These are phyloP conservation scores for Lindgomyces ingoldianus DNA, from an alignment of 495 filamentous ascomycete genomes.

Conservation along the genomic window DNA sequence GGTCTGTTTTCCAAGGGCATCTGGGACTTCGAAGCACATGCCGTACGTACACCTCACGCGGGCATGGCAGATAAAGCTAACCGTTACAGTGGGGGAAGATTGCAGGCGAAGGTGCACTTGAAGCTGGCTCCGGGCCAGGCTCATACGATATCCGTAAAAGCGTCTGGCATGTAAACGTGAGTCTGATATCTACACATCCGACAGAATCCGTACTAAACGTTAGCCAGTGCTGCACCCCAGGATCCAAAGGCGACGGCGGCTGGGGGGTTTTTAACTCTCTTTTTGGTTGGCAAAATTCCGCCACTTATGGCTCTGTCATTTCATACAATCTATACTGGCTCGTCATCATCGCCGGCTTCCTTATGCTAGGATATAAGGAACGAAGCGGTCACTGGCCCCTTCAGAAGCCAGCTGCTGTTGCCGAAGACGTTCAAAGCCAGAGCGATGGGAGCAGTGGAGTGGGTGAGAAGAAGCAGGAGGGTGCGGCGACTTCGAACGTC, in stretches of 20 bases:
- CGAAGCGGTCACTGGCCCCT: conserved; percentile 64
- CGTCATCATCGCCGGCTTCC: conserved; percentile 61
- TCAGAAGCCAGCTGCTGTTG: not conserved
- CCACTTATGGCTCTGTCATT: conserved; percentile 79
- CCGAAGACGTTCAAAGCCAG: conserved; percentile 9
- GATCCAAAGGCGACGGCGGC: conserved; percentile 69
- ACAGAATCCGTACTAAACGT: not conserved
- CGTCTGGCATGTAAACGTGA: conserved; percentile 89
- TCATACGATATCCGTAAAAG: conserved; percentile 83
- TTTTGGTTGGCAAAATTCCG: conserved; percentile 86
- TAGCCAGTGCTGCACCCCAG: conserved; percentile 71
- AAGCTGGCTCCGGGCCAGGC: conserved; percentile 74
- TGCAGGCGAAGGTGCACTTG: conserved; percentile 71
- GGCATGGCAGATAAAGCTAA: not conserved
- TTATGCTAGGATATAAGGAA: conserved; percentile 66
- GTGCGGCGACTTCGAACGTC: not conserved
- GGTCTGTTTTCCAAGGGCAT: conserved; percentile 77
- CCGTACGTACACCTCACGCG: conserved; percentile 21
- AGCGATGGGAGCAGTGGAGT: not conserved
- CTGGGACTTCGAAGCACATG: conserved; percentile 66
- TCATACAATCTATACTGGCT: conserved; percentile 91
- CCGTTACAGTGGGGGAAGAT: conserved; percentile 60
- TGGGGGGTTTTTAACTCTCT: conserved; percentile 91
- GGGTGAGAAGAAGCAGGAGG: conserved; percentile 6
- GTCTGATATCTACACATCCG: conserved; percentile 35